Conservation (phyloP, 306 rosid genomes). For the Medicago lupulina region DNA sequence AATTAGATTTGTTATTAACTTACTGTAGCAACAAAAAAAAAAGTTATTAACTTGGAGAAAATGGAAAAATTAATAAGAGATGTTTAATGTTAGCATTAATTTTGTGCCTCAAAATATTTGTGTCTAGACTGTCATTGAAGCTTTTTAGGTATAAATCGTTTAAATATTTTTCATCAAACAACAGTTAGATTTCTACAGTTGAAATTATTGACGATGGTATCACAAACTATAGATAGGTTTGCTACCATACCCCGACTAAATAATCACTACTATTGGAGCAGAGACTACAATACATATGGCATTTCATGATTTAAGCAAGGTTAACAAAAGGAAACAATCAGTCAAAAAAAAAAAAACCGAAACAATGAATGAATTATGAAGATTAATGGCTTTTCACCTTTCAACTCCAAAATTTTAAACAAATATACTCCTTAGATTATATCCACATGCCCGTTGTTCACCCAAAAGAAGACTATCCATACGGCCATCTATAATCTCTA, state of each 20-base stretch:
- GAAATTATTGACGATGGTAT: background rate
- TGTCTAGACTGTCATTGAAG: background rate
- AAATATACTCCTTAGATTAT: background rate
- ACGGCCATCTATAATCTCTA: background rate
- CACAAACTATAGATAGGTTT: background rate
- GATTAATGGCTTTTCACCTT: background rate
- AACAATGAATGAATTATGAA: background rate
- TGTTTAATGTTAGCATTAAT: constrained; percentile 12
- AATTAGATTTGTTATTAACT: constrained; percentile 30
- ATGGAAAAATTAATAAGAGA: constrained; percentile 25
- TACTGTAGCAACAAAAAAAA: too few relatives aligned
- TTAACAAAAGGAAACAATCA: background rate
- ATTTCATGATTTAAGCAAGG: background rate
- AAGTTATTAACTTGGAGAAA: constrained; percentile 43
- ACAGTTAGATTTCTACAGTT: background rate
- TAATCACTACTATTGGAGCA: background rate
- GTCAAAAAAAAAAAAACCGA: too few relatives aligned
- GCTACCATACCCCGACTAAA: background rate
- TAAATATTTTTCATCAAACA: background rate
- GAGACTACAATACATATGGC: background rate
- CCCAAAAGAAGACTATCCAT: background rate
- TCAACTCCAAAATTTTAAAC: background rate
- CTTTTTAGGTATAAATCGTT: background rate
- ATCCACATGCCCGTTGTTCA: background rate
- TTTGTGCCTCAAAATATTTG: background rate